Evolutionary conservation across 2,329 filamentous ascomycete species (phyloP).

Genomic region (Shiraia sp.): DNA sequence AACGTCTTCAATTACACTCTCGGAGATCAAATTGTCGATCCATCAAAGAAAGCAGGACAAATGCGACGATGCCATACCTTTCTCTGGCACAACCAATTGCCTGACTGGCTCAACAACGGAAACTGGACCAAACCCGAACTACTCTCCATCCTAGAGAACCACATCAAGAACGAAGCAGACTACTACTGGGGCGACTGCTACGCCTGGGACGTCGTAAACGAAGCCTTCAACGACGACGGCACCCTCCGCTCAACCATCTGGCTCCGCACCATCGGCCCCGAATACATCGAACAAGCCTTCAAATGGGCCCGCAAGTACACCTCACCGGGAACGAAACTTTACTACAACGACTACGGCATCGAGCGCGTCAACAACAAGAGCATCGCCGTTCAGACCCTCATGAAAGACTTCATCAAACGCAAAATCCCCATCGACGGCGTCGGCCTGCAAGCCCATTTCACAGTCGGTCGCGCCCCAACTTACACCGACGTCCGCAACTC

Average conservation of each 20-base stretch:
- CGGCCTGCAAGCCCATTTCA: slow-evolving; percentile 65
- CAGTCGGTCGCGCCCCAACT: slow-evolving; percentile 57
- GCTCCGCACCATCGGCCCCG: slow-evolving; percentile 58
- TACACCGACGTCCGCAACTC: slow-evolving; percentile 50
- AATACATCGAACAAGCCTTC: slow-evolving; percentile 64
- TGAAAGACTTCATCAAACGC: slow-evolving; percentile 42
- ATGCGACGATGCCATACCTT: slow-evolving; percentile 66
- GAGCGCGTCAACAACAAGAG: slow-evolving; percentile 58
- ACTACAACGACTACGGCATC: slow-evolving; percentile 68
- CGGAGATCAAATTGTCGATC: slow-evolving; percentile 55
- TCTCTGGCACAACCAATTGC: slow-evolving; percentile 59
- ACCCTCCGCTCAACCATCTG: slow-evolving; percentile 59
- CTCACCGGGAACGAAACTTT: slow-evolving; percentile 61
- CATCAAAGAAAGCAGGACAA: slow-evolving; percentile 48
- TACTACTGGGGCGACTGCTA: slow-evolving; percentile 65
- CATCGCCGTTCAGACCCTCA: slow-evolving; percentile 33
- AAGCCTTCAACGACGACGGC: slow-evolving; percentile 63
- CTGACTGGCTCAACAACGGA: slow-evolving; percentile 55
- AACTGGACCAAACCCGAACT: slow-evolving; percentile 65
- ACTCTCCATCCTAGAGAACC: slow-evolving; percentile 59
- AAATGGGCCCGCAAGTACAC: slow-evolving; percentile 56
- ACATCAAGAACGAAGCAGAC: slow-evolving; percentile 62
- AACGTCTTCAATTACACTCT: slow-evolving; percentile 61
- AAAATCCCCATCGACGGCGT: slow-evolving; percentile 61
- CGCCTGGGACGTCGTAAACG: slow-evolving; percentile 69